phyloP scores from a whole-genome alignment of 2,329 filamentous ascomycete genomes.

The Sporothrix sp. region DNA sequence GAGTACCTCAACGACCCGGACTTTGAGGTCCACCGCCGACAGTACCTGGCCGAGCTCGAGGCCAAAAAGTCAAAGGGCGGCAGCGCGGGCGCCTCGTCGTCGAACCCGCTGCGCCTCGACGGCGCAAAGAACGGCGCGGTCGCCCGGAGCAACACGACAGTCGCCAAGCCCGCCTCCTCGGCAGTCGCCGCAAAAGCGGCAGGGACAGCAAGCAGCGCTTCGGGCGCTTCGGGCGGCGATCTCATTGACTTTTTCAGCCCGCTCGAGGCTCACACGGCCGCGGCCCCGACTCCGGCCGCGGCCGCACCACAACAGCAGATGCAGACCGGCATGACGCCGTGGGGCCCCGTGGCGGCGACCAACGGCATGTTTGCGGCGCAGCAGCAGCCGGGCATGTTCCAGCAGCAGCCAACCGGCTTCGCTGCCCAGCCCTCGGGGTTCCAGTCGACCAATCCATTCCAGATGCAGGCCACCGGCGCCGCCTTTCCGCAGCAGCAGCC shows the following conservation, averaged over 20 bases:
- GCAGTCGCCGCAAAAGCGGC: too few species aligned
- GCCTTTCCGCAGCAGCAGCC: constrained; percentile 25
- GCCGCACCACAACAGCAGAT: constrained; percentile 26
- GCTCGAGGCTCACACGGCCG: too few species aligned
- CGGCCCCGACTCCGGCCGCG: too few species aligned
- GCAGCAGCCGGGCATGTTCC: constrained; percentile 29
- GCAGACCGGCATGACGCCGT: constrained; percentile 28
- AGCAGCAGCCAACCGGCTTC: constrained; percentile 26
- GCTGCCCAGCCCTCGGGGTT: constrained; percentile 31
- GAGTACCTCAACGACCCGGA: constrained; percentile 92
- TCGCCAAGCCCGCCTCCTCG: constrained; percentile 20
- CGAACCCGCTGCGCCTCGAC: constrained; percentile 24
- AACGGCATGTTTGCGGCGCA: constrained; percentile 22
- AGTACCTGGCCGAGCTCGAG: constrained; percentile 83
- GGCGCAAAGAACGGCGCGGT: neutral
- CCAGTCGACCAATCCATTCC: constrained; percentile 34
- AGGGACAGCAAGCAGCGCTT: constrained; percentile 34
- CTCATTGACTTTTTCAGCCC: constrained; percentile 93
- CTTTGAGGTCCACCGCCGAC: constrained; percentile 84
- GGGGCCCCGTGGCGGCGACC: constrained; percentile 24
- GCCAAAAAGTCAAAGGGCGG: constrained; percentile 46
- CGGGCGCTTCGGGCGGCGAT: constrained; percentile 57
- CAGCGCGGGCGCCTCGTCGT: constrained; percentile 25
- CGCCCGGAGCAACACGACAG: constrained; percentile 29
- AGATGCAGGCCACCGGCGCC: constrained; percentile 27